A percentile compares a stretch with the other conserved stretches of the same genome.
phyloP scores from a whole-genome alignment of 352 stramenopile genomes.

The Plasmopara muralis region DNA sequence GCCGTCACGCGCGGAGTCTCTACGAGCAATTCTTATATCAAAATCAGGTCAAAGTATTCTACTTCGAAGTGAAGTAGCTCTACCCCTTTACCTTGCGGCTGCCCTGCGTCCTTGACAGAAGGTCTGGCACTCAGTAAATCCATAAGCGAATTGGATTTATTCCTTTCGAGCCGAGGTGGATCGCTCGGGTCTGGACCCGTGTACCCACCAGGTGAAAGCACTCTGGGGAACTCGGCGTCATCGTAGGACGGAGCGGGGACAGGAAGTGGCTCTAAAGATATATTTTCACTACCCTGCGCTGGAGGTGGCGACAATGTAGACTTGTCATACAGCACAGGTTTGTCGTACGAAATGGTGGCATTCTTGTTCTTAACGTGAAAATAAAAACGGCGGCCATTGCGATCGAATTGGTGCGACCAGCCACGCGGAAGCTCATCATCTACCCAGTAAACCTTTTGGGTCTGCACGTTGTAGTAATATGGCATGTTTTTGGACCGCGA shows the following conservation, averaged over 20 bases:
- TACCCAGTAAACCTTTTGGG: constrained; percentile 79
- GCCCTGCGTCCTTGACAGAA: constrained; percentile 29
- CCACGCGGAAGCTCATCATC: constrained; percentile 72
- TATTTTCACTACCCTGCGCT: background rate
- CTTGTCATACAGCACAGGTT: constrained; percentile 35
- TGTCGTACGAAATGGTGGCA: constrained; percentile 64
- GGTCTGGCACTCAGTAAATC: constrained; percentile 63
- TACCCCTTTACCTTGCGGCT: constrained; percentile 21
- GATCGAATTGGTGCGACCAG: constrained; percentile 77
- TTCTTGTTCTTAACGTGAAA: constrained; percentile 76
- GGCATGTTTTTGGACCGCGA: constrained; percentile 78
- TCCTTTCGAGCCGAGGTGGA: constrained; percentile 26
- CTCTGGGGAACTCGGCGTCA: constrained; percentile 7
- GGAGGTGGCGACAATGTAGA: constrained; percentile 2
- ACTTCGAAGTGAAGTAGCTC: background rate
- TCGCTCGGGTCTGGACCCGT: constrained; percentile 6
- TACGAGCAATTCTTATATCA: background rate
- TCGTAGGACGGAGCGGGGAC: constrained; percentile 45
- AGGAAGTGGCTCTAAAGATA: constrained; percentile 32
- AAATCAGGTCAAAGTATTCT: background rate
- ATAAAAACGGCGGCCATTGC: constrained; percentile 48
- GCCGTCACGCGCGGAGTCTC: constrained; percentile 12
- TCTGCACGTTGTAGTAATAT: constrained; percentile 79
- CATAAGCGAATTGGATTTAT: constrained; percentile 75
- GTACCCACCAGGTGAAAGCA: constrained; percentile 3